phyloP scores from a whole-genome alignment of 2,329 filamentous ascomycete genomes.

The Fusarium sp. region DNA sequence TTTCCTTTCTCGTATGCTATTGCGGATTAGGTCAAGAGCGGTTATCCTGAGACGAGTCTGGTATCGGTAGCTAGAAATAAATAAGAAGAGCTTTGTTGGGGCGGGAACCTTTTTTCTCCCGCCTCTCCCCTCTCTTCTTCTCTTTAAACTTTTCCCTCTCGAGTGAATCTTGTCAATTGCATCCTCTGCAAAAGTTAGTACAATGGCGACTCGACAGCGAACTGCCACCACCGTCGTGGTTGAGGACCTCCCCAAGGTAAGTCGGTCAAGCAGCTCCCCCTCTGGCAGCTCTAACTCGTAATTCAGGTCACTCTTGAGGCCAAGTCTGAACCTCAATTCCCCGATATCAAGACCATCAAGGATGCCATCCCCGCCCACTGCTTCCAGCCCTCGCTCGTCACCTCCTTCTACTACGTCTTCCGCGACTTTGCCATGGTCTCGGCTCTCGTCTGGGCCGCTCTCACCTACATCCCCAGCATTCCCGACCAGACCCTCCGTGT shows the following conservation, averaged over 20 bases:
- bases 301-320: slow-evolving; percentile 35
- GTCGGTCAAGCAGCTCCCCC: not conserved
- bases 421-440: slow-evolving; percentile 66
- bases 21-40: slow-evolving; percentile 41
- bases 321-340: slow-evolving; percentile 41
- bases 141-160: slow-evolving; percentile 5
- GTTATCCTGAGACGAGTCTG: slow-evolving; percentile 22
- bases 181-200: slow-evolving; percentile 7
- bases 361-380: slow-evolving; percentile 70
- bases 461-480: slow-evolving; percentile 66
- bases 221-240: slow-evolving; percentile 42
- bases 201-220: slow-evolving; percentile 46
- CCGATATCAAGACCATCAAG: slow-evolving; percentile 50
- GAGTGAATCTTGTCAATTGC: slow-evolving; percentile 6
- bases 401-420: slow-evolving; percentile 67
- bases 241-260: slow-evolving; percentile 35
- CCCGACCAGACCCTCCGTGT: slow-evolving; percentile 58
- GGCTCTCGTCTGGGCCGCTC: slow-evolving; percentile 62
- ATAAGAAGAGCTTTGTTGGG: slow-evolving; percentile 25
- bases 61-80: slow-evolving; percentile 14
- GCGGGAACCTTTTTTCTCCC: not conserved
- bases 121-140: slow-evolving; percentile 1
- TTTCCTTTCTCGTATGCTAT: slow-evolving; percentile 33
- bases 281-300: slow-evolving; percentile 13
- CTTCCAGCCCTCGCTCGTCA: slow-evolving; percentile 67